A percentile compares a stretch with the other conserved stretches of the same genome.
Conservation (phyloP, 345 rosid species). For the Eucalyptus urophylla region DNA sequence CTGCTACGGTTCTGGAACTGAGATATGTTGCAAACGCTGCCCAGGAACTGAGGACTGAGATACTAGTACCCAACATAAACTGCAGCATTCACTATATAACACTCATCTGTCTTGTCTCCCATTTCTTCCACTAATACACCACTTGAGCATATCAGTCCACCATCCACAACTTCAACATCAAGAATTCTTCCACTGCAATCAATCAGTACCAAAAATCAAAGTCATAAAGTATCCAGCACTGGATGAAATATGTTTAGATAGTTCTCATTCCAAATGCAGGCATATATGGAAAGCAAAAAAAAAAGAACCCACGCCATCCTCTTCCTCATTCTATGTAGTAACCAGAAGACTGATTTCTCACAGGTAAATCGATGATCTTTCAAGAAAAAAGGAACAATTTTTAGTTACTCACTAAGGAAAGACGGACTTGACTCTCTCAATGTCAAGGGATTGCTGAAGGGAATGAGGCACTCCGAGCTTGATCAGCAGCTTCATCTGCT, state of each 20-base stretch:
- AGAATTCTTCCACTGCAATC: slow-evolving; percentile 48
- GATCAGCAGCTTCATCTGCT: slow-evolving; percentile 75
- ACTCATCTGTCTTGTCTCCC: slow-evolving; percentile 84
- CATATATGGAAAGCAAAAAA: neutral
- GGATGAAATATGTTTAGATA: neutral
- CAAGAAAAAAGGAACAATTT: neutral
- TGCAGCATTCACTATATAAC: slow-evolving; percentile 84
- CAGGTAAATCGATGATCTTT: neutral
- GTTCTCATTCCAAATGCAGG: neutral
- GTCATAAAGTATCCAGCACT: neutral
- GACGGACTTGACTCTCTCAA: slow-evolving; percentile 58
- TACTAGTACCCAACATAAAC: slow-evolving; percentile 74
- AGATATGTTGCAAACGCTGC: neutral
- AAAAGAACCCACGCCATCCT: neutral
- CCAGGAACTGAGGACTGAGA: neutral
- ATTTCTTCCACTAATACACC: slow-evolving; percentile 75
- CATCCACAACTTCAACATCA: slow-evolving; percentile 68
- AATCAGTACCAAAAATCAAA: neutral
- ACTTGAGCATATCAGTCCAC: slow-evolving; percentile 85
- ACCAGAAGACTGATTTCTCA: neutral
- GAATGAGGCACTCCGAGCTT: slow-evolving; percentile 87
- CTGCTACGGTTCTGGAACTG: neutral
- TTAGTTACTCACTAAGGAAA: slow-evolving; percentile 73
- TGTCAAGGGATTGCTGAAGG: slow-evolving; percentile 60
- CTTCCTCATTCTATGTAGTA: neutral